Conservation (phyloP, 768 basidiomycete species). For the Suillus paluster region DNA sequence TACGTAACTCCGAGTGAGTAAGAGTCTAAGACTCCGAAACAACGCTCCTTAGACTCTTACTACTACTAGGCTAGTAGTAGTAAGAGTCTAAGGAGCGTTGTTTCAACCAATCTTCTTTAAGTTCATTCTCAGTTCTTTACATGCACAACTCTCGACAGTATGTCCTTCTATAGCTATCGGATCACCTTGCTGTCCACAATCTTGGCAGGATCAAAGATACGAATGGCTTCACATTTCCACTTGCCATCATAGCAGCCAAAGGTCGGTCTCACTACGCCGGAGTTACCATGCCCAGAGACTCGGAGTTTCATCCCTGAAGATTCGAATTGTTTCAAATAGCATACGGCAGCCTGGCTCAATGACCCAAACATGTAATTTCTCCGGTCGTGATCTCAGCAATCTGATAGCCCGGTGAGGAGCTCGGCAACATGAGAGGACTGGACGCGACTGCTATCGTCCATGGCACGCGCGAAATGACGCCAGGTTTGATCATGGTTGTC, state of each 20-base stretch:
- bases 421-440: no score
- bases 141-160: neutral
- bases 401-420: no score
- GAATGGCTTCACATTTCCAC: slow-evolving; percentile 71
- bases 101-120: no score
- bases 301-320: slow-evolving; percentile 74
- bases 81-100: no score
- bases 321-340: slow-evolving; percentile 1
- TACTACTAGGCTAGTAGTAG: no score
- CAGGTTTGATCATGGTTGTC: no score
- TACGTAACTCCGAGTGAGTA: slow-evolving; percentile 3
- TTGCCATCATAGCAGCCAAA: slow-evolving; percentile 83
- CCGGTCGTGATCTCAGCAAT: no score
- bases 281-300: slow-evolving; percentile 67
- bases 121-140: neutral
- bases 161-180: slow-evolving; percentile 28
- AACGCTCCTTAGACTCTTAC: no score
- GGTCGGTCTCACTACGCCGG: slow-evolving; percentile 79
- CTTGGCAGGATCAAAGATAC: slow-evolving; percentile 51
- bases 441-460: slow-evolving; percentile 59
- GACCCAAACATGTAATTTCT: no score
- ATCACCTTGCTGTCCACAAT: slow-evolving; percentile 61
- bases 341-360: neutral
- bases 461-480: no score
- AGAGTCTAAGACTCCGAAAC: no score